Conservation (phyloP, 176 grass and related monocot species). For the Tuctoria greenei region DNA sequence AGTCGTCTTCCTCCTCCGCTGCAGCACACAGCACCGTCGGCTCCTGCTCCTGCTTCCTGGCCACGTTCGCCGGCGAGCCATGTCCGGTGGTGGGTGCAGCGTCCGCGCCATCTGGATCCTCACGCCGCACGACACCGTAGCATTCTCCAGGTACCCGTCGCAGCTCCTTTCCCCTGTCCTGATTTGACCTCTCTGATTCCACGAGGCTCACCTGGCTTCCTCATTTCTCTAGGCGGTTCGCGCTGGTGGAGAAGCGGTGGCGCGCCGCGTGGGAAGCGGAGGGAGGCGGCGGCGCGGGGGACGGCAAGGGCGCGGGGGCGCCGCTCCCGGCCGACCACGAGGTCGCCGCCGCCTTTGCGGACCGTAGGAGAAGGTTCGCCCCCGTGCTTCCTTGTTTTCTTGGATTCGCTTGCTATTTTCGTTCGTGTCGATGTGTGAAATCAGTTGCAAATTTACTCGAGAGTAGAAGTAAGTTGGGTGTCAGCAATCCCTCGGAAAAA, state of each 20-base stretch:
- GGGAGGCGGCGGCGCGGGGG: not conserved
- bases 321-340: slow-evolving; percentile 61
- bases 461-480: not conserved
- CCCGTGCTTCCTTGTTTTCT: not conserved
- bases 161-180: not conserved
- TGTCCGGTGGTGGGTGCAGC: slow-evolving; percentile 63
- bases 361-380: slow-evolving; percentile 62
- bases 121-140: slow-evolving; percentile 53
- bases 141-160: slow-evolving; percentile 69
- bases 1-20: slow-evolving; percentile 5
- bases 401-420: not conserved
- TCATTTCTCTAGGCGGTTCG: slow-evolving; percentile 49
- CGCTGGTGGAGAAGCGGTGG: slow-evolving; percentile 91
- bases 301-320: slow-evolving; percentile 17
- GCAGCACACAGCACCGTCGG: not conserved
- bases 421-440: not conserved
- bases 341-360: slow-evolving; percentile 62
- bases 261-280: slow-evolving; percentile 54
- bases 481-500: not conserved
- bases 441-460: not conserved
- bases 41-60: not conserved
- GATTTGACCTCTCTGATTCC: slow-evolving; percentile 2
- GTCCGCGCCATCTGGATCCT: slow-evolving; percentile 88
- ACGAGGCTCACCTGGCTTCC: not conserved
- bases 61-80: slow-evolving; percentile 14